phyloP scores from a whole-genome alignment of 805 yeast species.

The Metschnikowia hibisci region DNA sequence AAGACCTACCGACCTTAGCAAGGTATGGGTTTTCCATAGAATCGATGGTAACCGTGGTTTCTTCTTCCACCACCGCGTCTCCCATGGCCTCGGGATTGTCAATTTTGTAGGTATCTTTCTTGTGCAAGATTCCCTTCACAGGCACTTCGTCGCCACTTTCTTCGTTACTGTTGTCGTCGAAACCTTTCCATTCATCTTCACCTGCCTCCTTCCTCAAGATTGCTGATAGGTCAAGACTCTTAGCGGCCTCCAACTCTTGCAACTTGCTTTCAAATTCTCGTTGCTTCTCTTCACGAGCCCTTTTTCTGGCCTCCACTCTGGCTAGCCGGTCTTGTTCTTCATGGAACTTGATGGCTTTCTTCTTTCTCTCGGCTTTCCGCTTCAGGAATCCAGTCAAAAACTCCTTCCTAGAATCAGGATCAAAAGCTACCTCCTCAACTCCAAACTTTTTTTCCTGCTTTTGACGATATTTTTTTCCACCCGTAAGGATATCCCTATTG shows the following conservation, averaged over 20 bases:
- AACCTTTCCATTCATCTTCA: slow-evolving; percentile 42
- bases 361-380: slow-evolving; percentile 83
- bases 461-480: slow-evolving; percentile 75
- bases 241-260: slow-evolving; percentile 50
- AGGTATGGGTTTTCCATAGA: slow-evolving; percentile 45
- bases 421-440: slow-evolving; percentile 82
- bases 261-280: slow-evolving; percentile 61
- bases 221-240: slow-evolving; percentile 17
- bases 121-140: slow-evolving; percentile 18
- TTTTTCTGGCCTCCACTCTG: slow-evolving; percentile 71
- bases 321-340: slow-evolving; percentile 75
- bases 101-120: slow-evolving; percentile 29
- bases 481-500: slow-evolving; percentile 84
- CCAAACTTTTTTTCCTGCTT: slow-evolving; percentile 44
- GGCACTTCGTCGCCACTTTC: slow-evolving; percentile 10
- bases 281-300: slow-evolving; percentile 66
- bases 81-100: slow-evolving; percentile 25
- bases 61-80: slow-evolving; percentile 42
- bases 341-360: slow-evolving; percentile 71
- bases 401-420: slow-evolving; percentile 73
- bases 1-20: slow-evolving; percentile 29
- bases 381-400: slow-evolving; percentile 94
- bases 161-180: slow-evolving; percentile 19
- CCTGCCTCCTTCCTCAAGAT: slow-evolving; percentile 16
- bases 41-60: slow-evolving; percentile 55